phyloP scores from a whole-genome alignment of 78 protist species.

The Cavenderia fasciculata region DNA sequence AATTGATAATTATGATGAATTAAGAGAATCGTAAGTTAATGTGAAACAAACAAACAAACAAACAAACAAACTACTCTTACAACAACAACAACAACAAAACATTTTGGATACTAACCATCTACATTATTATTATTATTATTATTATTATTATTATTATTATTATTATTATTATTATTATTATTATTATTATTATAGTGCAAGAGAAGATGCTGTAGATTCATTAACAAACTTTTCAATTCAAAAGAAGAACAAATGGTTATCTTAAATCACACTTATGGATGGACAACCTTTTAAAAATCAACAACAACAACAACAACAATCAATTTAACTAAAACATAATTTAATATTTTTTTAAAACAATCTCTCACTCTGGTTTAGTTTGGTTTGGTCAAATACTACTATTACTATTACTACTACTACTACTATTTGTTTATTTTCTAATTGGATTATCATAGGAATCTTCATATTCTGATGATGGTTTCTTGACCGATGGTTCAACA shows the following conservation, averaged over 20 bases:
- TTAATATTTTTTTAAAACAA: too few species aligned
- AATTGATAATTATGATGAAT: constrained; percentile 3
- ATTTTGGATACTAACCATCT: not conserved
- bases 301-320: too few species aligned
- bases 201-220: constrained; percentile 14
- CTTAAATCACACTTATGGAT: not conserved
- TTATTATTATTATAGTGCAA: constrained; percentile 2
- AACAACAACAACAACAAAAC: not conserved
- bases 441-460: too few species aligned
- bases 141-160: not conserved
- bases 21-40: constrained; percentile 27
- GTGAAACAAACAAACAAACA: not conserved
- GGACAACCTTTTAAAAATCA: too few species aligned
- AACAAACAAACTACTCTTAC: not conserved
- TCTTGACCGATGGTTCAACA: too few species aligned
- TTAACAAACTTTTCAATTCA: not conserved
- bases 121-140: not conserved
- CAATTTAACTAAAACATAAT: too few species aligned
- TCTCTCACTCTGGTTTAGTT: too few species aligned
- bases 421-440: too few species aligned
- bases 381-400: too few species aligned
- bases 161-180: not conserved
- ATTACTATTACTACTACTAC: too few species aligned
- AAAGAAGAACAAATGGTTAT: constrained; percentile 16
- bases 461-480: too few species aligned